Conservation (phyloP, 495 filamentous ascomycete species). For the Penicillium coprophilum region DNA sequence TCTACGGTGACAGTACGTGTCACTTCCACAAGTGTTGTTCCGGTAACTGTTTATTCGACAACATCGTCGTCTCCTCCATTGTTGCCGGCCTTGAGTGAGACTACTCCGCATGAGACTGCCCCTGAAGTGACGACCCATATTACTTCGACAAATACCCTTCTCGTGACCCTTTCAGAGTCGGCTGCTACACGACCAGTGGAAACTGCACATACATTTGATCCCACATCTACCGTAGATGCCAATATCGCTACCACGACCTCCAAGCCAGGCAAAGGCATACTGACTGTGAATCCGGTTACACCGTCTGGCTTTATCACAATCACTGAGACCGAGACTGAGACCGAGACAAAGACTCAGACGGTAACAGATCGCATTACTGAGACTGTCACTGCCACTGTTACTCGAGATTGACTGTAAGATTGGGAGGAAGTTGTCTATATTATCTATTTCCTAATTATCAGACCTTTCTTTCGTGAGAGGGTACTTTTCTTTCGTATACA, state of each 20-base stretch:
- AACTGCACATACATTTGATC: background rate
- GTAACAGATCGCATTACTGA: constrained; percentile 16
- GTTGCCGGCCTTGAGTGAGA: background rate
- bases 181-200: background rate
- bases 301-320: constrained; percentile 12
- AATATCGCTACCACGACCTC: background rate
- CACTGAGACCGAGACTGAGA: constrained; percentile 10
- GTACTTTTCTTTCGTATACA: background rate
- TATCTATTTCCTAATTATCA: background rate
- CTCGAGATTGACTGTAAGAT: background rate
- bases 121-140: background rate
- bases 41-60: constrained; percentile 9
- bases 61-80: background rate
- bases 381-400: constrained; percentile 22
- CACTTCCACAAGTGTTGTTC: constrained; percentile 13
- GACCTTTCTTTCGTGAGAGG: background rate
- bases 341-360: constrained; percentile 14
- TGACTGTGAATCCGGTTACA: constrained; percentile 15
- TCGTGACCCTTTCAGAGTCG: background rate
- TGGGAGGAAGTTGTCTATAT: background rate
- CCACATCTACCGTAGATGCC: background rate
- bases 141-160: background rate
- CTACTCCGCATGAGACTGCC: background rate
- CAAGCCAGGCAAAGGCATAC: background rate
- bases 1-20: constrained; percentile 9